Evolutionary conservation across 2,329 filamentous ascomycete species (phyloP).

Genomic region (Fusarium coicis): DNA sequence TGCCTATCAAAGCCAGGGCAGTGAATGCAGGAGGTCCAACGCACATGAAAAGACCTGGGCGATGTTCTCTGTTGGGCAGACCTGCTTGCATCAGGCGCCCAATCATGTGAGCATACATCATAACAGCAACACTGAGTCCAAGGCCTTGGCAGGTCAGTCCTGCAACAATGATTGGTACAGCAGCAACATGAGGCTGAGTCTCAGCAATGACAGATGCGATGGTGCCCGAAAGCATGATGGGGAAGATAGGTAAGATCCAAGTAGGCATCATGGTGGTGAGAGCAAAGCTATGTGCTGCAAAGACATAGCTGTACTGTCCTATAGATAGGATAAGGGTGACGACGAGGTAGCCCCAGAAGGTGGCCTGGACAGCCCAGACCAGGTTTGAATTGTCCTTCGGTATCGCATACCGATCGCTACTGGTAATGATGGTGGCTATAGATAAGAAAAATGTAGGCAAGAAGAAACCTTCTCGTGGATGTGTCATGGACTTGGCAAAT

Average conservation of each 20-base stretch:
- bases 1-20: constrained; percentile 73
- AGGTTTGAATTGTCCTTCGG: constrained; percentile 65
- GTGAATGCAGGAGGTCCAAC: constrained; percentile 79
- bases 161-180: constrained; percentile 72
- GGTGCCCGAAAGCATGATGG: constrained; percentile 77
- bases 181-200: constrained; percentile 65
- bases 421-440: constrained; percentile 73
- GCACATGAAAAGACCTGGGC: constrained; percentile 78
- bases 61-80: constrained; percentile 67
- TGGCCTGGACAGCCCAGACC: constrained; percentile 66
- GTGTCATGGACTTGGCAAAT: constrained; percentile 65
- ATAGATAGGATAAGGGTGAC: constrained; percentile 69
- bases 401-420: constrained; percentile 73
- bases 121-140: constrained; percentile 71
- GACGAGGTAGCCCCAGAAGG: constrained; percentile 76
- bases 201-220: constrained; percentile 73
- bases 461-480: constrained; percentile 76
- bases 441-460: constrained; percentile 77
- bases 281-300: constrained; percentile 66
- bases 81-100: constrained; percentile 73
- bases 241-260: constrained; percentile 81
- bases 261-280: constrained; percentile 77
- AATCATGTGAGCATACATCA: constrained; percentile 79
- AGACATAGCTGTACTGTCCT: constrained; percentile 74
- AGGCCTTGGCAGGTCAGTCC: constrained; percentile 77